phyloP scores from a whole-genome alignment of 352 stramenopile species.

The Globisporangium abappressorium region DNA sequence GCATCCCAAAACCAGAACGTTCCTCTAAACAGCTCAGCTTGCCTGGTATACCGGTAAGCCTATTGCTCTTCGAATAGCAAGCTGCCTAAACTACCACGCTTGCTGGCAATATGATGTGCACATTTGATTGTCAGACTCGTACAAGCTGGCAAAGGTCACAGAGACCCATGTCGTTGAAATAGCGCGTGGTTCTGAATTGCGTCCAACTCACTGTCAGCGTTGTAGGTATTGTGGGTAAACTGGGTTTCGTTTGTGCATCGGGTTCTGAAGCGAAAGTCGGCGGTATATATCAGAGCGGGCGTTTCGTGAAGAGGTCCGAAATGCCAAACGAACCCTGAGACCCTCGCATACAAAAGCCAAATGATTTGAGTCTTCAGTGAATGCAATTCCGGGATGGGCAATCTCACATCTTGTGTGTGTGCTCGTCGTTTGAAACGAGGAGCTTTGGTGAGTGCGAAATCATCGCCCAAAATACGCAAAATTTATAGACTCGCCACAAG shows the following conservation, averaged over 20 bases:
- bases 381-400: slow-evolving; percentile 8
- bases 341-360: background rate
- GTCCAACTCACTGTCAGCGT: background rate
- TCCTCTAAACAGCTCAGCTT: no score
- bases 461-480: background rate
- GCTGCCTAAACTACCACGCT: no score
- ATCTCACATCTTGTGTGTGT: background rate
- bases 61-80: no score
- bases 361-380: background rate
- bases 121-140: no score
- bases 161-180: background rate
- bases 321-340: background rate
- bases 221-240: background rate
- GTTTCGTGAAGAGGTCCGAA: background rate
- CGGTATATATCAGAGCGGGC: slow-evolving; percentile 8
- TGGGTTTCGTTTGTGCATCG: background rate
- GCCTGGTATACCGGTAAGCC: no score
- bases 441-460: background rate
- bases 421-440: background rate
- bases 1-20: no score
- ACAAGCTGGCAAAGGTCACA: no score
- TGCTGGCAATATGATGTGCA: no score
- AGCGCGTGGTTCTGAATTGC: background rate
- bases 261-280: background rate
- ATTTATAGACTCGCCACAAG: background rate